phyloP scores from a whole-genome alignment of 2,329 filamentous ascomycete species.

The Dryadomyces quercus-mongolicae region DNA sequence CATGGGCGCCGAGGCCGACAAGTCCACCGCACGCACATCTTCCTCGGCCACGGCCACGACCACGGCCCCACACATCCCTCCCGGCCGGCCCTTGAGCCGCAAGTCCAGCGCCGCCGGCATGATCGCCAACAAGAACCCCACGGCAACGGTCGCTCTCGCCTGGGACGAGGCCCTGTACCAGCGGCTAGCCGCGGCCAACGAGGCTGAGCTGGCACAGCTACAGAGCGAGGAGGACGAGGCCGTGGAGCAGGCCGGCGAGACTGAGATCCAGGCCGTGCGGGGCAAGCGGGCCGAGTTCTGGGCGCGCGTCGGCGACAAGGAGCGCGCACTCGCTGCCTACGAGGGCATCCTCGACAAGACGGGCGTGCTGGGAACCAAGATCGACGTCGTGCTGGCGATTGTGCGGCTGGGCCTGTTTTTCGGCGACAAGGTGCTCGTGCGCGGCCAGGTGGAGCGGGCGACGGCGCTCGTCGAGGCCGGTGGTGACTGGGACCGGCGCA shows the following conservation, averaged over 20 bases:
- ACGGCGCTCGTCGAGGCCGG: slow-evolving; percentile 85
- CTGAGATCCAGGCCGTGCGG: slow-evolving; percentile 81
- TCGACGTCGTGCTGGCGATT: slow-evolving; percentile 91
- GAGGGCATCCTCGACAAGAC: slow-evolving; percentile 95
- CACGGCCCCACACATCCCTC: slow-evolving; percentile 9
- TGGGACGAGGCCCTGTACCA: slow-evolving; percentile 90
- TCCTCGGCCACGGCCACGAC: background rate
- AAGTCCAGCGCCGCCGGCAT: slow-evolving; percentile 63
- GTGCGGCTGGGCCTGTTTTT: slow-evolving; percentile 95
- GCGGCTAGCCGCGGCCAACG: slow-evolving; percentile 63
- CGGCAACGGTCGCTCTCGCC: slow-evolving; percentile 55
- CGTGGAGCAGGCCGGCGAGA: slow-evolving; percentile 90
- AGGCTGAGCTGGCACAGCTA: slow-evolving; percentile 61
- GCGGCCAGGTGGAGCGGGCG: slow-evolving; percentile 87
- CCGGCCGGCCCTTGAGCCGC: slow-evolving; percentile 45
- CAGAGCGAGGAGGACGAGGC: slow-evolving; percentile 90
- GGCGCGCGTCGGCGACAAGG: slow-evolving; percentile 93
- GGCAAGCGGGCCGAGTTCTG: slow-evolving; percentile 95
- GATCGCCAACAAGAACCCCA: slow-evolving; percentile 58
- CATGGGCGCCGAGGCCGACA: slow-evolving; percentile 18
- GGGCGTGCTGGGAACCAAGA: slow-evolving; percentile 92
- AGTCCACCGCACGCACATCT: background rate
- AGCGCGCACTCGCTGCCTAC: slow-evolving; percentile 85
- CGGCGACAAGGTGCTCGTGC: slow-evolving; percentile 80
- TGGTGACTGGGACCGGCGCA: slow-evolving; percentile 96